Conservation (phyloP, 306 rosid species). For the Fragaria vesca region DNA sequence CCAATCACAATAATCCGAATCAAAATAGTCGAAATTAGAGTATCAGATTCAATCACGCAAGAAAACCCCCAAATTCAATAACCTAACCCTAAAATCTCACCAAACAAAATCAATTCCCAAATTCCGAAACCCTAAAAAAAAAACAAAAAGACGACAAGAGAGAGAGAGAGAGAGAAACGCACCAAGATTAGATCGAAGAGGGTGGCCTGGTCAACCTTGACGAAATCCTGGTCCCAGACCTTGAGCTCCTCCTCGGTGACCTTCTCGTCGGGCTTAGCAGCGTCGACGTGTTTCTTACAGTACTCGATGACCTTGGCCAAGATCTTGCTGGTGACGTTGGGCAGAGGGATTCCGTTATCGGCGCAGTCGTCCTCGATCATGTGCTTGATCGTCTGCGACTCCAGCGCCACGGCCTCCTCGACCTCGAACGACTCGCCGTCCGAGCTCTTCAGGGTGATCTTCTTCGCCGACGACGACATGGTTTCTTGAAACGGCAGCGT, state of each 20-base stretch:
- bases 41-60: background rate
- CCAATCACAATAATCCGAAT: too few species aligned
- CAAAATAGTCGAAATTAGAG: background rate
- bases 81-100: background rate
- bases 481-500: constrained; percentile 17
- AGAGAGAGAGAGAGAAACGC: background rate
- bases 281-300: constrained; percentile 66
- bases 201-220: constrained; percentile 73
- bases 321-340: constrained; percentile 74
- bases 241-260: constrained; percentile 55
- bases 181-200: constrained; percentile 82
- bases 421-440: constrained; percentile 77
- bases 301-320: constrained; percentile 80
- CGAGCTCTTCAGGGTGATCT: constrained; percentile 64
- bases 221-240: constrained; percentile 65
- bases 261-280: constrained; percentile 40
- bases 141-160: too few species aligned
- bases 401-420: constrained; percentile 67
- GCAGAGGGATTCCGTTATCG: constrained; percentile 66
- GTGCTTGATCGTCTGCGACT: constrained; percentile 76
- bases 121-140: background rate
- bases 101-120: background rate
- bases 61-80: background rate
- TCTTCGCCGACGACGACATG: constrained; percentile 42
- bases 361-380: constrained; percentile 75